Evolutionary conservation across 495 filamentous ascomycete species (phyloP).

Genomic region (Podospora anserina): DNA sequence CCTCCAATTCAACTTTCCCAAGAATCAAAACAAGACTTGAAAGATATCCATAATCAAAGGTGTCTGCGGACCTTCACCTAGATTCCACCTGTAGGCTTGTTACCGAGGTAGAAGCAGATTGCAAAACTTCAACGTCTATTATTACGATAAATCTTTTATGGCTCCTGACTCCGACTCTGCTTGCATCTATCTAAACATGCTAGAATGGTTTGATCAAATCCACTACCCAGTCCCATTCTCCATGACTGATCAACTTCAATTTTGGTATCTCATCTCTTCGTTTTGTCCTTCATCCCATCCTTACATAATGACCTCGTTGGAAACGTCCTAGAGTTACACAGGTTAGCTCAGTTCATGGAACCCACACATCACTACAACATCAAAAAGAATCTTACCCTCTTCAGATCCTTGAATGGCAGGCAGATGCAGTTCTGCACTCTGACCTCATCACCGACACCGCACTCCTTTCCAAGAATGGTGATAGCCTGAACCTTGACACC

Average conservation of each 20-base stretch:
- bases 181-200: neutral
- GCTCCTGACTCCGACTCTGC: neutral
- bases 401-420: constrained; percentile 96
- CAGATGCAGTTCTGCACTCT: constrained; percentile 98
- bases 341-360: constrained; percentile 6
- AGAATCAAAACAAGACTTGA: too few species aligned
- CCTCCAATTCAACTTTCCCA: too few species aligned
- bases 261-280: neutral
- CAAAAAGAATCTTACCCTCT: constrained; percentile 66
- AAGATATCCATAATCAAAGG: too few species aligned
- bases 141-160: neutral
- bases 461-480: constrained; percentile 96
- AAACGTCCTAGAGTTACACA: constrained; percentile 62
- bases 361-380: neutral
- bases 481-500: constrained; percentile 99
- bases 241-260: neutral
- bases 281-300: neutral
- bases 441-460: constrained; percentile 89
- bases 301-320: constrained; percentile 97
- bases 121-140: neutral
- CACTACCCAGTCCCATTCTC: neutral
- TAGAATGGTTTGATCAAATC: neutral
- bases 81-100: too few species aligned
- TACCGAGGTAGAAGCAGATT: too few species aligned
- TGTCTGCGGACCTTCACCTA: too few species aligned